Evolutionary conservation across 371 early-diverging fungal genomes (phyloP).

Genomic region (Smittium mucronatum): DNA sequence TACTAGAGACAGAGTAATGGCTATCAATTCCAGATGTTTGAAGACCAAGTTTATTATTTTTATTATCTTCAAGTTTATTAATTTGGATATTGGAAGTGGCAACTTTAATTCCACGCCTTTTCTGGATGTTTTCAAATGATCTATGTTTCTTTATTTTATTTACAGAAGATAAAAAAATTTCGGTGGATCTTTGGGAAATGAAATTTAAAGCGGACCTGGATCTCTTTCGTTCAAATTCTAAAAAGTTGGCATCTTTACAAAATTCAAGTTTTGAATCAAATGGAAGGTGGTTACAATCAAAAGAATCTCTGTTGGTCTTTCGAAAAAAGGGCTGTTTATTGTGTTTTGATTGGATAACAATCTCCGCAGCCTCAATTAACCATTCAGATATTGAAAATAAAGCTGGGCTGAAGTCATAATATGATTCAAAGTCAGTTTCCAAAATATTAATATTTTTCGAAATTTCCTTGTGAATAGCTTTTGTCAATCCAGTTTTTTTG

Average conservation of each 20-base stretch:
- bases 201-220: background rate
- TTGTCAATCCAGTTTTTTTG: background rate
- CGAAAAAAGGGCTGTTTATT: background rate
- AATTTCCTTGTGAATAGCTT: background rate
- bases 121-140: background rate
- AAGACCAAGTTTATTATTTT: background rate
- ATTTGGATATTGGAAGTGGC: background rate
- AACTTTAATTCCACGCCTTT: background rate
- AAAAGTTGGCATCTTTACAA: background rate
- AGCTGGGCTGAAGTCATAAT: background rate
- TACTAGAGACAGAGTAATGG: background rate
- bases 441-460: background rate
- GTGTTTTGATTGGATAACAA: background rate
- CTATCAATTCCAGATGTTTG: background rate
- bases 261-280: background rate
- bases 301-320: background rate
- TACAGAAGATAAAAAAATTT: background rate
- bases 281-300: background rate
- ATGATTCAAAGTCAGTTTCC: background rate
- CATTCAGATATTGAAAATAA: background rate
- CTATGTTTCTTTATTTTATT: background rate
- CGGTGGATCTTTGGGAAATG: background rate
- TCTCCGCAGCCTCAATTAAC: conserved; percentile 8
- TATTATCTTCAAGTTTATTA: background rate
- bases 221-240: background rate